phyloP scores from a whole-genome alignment of 495 filamentous ascomycete genomes.

The Talaromyces proteolyticus region DNA sequence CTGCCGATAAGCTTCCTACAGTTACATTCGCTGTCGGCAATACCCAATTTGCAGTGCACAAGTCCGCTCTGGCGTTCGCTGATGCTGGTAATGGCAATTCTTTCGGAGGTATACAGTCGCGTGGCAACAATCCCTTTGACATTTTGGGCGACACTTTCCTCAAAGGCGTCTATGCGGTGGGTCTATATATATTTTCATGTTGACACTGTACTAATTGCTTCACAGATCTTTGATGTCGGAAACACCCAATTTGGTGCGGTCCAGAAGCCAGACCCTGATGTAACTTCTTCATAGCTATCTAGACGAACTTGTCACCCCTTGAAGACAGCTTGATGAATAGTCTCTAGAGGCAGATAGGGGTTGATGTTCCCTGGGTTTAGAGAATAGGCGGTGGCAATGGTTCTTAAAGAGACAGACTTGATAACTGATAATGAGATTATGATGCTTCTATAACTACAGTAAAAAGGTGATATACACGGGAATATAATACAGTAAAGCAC shows the following conservation, averaged over 20 bases:
- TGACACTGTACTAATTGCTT: background rate
- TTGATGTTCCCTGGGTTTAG: background rate
- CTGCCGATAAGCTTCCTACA: conserved; percentile 54
- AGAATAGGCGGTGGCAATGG: background rate
- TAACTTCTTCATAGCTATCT: no score
- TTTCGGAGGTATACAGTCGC: conserved; percentile 73
- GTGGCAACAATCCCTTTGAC: conserved; percentile 61
- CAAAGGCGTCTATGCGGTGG: conserved; percentile 70
- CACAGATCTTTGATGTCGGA: conserved; percentile 49
- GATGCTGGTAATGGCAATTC: conserved; percentile 50
- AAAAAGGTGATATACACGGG: background rate
- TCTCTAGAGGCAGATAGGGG: no score
- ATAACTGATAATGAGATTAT: background rate
- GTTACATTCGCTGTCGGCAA: conserved; percentile 65
- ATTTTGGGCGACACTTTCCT: conserved; percentile 71
- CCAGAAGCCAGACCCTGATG: conserved; percentile 24
- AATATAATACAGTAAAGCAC: conserved; percentile 2
- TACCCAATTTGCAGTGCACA: conserved; percentile 61
- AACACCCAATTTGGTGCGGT: conserved; percentile 65
- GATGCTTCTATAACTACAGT: background rate
- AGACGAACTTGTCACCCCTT: no score
- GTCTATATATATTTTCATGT: conserved; percentile 14
- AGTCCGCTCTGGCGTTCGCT: conserved; percentile 65
- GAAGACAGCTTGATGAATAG: no score
- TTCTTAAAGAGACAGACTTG: background rate